phyloP scores from a whole-genome alignment of 2,329 filamentous ascomycete species.

The Penicillium sp. region DNA sequence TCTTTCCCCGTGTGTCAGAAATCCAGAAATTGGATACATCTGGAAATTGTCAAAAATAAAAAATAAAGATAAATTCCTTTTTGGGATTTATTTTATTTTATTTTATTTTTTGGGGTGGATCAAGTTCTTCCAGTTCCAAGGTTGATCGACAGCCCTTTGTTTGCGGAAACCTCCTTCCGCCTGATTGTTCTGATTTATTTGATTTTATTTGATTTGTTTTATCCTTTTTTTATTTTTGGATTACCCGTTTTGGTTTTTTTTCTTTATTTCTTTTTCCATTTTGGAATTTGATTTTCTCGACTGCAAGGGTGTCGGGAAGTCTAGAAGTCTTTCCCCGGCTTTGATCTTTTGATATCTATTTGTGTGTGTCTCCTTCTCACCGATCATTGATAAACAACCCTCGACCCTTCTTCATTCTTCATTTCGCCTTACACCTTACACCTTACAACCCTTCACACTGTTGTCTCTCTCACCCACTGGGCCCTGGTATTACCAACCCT shows the following conservation, averaged over 20 bases:
- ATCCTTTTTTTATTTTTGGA: background rate
- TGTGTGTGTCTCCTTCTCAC: slow-evolving; percentile 9
- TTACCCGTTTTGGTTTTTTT: background rate
- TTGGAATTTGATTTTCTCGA: slow-evolving; percentile 10
- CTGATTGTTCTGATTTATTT: slow-evolving; percentile 6
- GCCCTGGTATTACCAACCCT: slow-evolving; percentile 5
- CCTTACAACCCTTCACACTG: background rate
- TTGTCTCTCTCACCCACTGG: slow-evolving; percentile 3
- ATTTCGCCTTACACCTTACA: slow-evolving; percentile 3
- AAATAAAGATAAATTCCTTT: background rate
- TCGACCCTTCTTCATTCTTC: slow-evolving; percentile 1
- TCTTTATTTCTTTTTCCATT: background rate
- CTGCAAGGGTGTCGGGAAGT: slow-evolving; percentile 28
- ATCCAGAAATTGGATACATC: background rate
- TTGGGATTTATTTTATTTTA: background rate
- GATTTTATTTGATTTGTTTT: background rate
- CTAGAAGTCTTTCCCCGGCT: slow-evolving; percentile 30
- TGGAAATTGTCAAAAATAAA: too few relatives aligned
- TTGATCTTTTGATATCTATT: slow-evolving; percentile 16
- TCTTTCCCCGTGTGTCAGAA: slow-evolving; percentile 1
- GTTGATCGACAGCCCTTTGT: slow-evolving; percentile 1
- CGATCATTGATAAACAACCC: slow-evolving; percentile 21
- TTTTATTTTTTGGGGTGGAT: slow-evolving; percentile 5
- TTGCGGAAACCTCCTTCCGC: slow-evolving; percentile 6
- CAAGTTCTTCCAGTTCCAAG: background rate